phyloP scores from a whole-genome alignment of 1,284 basidiomycete genomes.

The Leccinum insolens region DNA sequence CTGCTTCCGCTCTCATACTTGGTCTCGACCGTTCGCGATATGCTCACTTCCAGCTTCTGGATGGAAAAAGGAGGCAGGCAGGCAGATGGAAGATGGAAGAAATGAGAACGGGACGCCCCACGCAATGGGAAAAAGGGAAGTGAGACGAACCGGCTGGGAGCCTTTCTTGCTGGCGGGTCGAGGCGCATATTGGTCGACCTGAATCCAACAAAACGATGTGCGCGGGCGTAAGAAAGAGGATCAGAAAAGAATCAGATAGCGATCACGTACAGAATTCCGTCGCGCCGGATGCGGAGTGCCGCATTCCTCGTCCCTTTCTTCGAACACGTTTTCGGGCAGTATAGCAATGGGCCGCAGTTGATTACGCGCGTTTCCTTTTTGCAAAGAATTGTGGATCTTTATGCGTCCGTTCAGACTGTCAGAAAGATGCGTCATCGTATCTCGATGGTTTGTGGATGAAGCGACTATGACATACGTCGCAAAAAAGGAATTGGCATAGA shows the following conservation, averaged over 20 bases:
- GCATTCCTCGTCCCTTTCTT: not conserved
- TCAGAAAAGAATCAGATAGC: not conserved
- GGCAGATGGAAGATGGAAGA: not conserved
- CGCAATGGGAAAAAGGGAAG: too few relatives aligned
- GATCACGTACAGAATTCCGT: conserved; percentile 11
- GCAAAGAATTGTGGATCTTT: conserved; percentile 5
- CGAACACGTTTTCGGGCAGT: not conserved
- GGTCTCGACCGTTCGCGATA: conserved; percentile 19
- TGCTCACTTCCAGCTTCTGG: conserved; percentile 20
- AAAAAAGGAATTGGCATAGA: conserved; percentile 30
- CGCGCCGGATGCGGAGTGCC: not conserved
- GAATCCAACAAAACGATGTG: too few relatives aligned
- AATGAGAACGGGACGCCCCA: not conserved
- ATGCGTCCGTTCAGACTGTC: conserved; percentile 27
- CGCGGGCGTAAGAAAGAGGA: too few relatives aligned
- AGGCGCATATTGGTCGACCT: too few relatives aligned
- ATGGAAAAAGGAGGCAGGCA: not conserved
- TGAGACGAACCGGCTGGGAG: too few relatives aligned
- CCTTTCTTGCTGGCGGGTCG: too few relatives aligned
- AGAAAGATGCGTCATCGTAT: not conserved
- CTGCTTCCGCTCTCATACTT: conserved; percentile 14
- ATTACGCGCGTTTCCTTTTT: not conserved
- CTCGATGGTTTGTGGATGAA: not conserved
- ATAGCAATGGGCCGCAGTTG: conserved; percentile 6
- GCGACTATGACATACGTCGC: conserved; percentile 22